These are phyloP conservation scores for Candida andamanensis DNA, from an alignment of 805 yeast species.

Conservation along the genomic window DNA sequence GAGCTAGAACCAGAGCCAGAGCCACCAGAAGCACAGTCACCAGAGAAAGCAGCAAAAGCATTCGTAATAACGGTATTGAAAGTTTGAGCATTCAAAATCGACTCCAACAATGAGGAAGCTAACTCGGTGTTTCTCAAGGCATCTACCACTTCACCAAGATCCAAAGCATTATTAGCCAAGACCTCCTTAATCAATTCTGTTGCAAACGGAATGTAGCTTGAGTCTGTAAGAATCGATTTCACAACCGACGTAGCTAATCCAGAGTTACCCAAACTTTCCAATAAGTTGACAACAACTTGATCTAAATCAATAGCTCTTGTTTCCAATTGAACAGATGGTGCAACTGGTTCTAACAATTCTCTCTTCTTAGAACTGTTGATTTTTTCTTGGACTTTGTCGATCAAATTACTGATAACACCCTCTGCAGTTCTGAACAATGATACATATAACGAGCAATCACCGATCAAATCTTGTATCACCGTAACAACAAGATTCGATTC, in stretches of 20 bases:
- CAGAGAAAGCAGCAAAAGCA: constrained; percentile 35
- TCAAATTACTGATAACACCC: constrained; percentile 21
- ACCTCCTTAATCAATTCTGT: constrained; percentile 28
- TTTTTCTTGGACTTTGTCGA: constrained; percentile 18
- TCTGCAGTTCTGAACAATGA: constrained; percentile 28
- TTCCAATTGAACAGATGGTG: constrained; percentile 2
- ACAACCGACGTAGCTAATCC: constrained; percentile 40
- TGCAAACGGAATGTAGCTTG: constrained; percentile 32
- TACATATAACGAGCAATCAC: constrained; percentile 35
- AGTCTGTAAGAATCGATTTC: constrained; percentile 33
- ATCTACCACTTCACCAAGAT: constrained; percentile 19
- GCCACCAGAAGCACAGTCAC: constrained; percentile 19
- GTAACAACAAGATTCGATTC: constrained; percentile 30
- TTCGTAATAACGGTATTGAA: constrained; percentile 29
- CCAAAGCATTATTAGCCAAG: constrained; percentile 23
- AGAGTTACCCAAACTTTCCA: constrained; percentile 36
- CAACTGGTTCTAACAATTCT: constrained; percentile 3
- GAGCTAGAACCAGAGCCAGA: constrained; percentile 9
- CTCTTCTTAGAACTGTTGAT: constrained; percentile 19
- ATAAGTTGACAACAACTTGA: constrained; percentile 28
- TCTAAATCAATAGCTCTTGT: constrained; percentile 13
- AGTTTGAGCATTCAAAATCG: constrained; percentile 28
- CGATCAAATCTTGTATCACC: constrained; percentile 30
- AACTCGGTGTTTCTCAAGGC: constrained; percentile 32
- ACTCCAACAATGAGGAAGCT: constrained; percentile 27